Evolutionary conservation across 257 asterid species (phyloP).

Genomic region (Pogostemon cablin): DNA sequence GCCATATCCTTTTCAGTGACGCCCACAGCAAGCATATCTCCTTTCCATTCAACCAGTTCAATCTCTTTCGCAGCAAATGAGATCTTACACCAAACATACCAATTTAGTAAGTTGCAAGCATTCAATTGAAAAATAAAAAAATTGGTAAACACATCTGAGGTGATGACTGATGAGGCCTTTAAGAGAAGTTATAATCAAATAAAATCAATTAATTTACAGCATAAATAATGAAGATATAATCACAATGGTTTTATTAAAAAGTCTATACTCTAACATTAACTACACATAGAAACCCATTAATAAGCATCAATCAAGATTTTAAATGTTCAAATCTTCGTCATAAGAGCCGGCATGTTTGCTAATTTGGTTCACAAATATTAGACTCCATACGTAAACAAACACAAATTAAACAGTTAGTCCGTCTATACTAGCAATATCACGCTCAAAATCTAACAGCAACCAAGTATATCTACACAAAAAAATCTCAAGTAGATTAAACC

Average conservation of each 20-base stretch:
- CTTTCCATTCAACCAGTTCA: conserved; percentile 93
- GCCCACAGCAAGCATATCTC: conserved; percentile 92
- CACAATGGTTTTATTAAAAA: conserved; percentile 3
- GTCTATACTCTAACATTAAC: conserved; percentile 8
- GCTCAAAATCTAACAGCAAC: conserved; percentile 2
- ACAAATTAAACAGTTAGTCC: too few species aligned
- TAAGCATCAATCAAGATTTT: conserved; percentile 15
- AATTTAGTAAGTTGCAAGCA: conserved; percentile 22
- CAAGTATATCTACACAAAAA: neutral
- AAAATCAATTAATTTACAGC: conserved; percentile 1
- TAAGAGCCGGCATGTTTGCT: neutral
- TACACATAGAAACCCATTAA: conserved; percentile 1
- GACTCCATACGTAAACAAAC: too few species aligned
- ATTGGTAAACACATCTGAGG: neutral
- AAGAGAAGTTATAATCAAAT: neutral
- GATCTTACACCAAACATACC: conserved; percentile 48
- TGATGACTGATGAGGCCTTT: neutral
- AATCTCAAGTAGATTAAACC: neutral
- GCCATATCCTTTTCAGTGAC: conserved; percentile 81
- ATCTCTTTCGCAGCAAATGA: conserved; percentile 83
- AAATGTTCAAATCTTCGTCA: neutral
- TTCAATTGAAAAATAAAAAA: neutral
- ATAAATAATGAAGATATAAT: neutral
- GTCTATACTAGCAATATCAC: neutral
- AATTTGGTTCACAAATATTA: too few species aligned